phyloP scores from a whole-genome alignment of 139 green algal genomes.

The Raphidocelis subcapitata region DNA sequence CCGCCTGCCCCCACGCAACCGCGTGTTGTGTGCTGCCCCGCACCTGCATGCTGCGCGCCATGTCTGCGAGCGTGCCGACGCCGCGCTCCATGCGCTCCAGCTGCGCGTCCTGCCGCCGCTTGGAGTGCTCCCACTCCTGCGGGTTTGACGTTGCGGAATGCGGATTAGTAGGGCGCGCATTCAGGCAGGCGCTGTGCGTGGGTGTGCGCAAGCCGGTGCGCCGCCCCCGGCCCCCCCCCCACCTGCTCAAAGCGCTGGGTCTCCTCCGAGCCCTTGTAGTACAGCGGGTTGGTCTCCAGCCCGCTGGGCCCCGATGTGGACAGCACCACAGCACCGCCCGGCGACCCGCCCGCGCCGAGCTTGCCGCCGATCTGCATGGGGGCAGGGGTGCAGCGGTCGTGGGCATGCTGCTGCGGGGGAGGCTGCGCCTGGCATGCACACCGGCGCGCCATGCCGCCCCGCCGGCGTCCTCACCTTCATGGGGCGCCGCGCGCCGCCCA shows the following conservation, averaged over 20 bases:
- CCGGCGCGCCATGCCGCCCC: no score
- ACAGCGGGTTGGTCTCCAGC: constrained; percentile 32
- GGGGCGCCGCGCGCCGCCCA: constrained; percentile 37
- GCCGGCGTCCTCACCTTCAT: no score
- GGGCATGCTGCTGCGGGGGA: no score
- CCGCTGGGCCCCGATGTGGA: background rate
- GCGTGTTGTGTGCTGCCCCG: no score
- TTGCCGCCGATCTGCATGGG: constrained; percentile 21
- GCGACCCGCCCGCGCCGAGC: background rate
- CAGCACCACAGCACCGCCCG: constrained; percentile 5
- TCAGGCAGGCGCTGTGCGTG: background rate
- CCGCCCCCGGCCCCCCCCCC: background rate
- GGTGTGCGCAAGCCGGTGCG: background rate
- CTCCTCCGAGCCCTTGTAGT: constrained; percentile 60
- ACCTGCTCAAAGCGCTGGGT: constrained; percentile 59
- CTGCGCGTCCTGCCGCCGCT: constrained; percentile 67
- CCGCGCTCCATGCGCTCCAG: constrained; percentile 76
- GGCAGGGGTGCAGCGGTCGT: no score
- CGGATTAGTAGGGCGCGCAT: background rate
- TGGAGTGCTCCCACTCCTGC: constrained; percentile 66
- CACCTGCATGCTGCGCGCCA: constrained; percentile 66
- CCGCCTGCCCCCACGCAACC: no score
- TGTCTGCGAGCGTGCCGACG: constrained; percentile 68
- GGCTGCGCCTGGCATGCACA: no score
- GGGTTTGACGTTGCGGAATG: background rate